phyloP scores from a whole-genome alignment of 2,329 filamentous ascomycete species.

The Ophiobolus disseminans region DNA sequence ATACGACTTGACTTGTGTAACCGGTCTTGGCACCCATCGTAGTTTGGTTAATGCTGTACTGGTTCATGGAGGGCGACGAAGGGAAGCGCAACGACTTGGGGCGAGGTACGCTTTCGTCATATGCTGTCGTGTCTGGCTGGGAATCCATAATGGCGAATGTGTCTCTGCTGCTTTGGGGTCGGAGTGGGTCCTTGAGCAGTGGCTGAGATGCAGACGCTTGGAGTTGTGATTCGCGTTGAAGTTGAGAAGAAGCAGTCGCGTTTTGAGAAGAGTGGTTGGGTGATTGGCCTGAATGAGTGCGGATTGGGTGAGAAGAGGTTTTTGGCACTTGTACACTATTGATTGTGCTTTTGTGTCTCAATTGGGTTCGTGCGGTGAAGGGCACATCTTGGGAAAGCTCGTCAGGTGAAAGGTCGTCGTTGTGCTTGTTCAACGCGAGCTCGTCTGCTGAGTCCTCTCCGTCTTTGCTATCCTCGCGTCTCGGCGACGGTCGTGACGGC shows the following conservation, averaged over 20 bases:
- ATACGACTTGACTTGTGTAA: slow-evolving; percentile 39
- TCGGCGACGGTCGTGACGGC: slow-evolving; percentile 1
- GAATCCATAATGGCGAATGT: slow-evolving; percentile 55
- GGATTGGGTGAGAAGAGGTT: slow-evolving; percentile 46
- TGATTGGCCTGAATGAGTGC: slow-evolving; percentile 30
- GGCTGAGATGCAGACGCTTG: slow-evolving; percentile 26
- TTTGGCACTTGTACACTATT: slow-evolving; percentile 45
- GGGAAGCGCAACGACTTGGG: slow-evolving; percentile 41
- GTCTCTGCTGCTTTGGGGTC: slow-evolving; percentile 41
- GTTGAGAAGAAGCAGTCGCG: slow-evolving; percentile 27
- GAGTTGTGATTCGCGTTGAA: slow-evolving; percentile 26
- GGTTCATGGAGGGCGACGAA: slow-evolving; percentile 46
- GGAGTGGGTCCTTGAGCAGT: slow-evolving; percentile 16
- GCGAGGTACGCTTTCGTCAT: slow-evolving; percentile 33
- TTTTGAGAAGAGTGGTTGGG: slow-evolving; percentile 26
- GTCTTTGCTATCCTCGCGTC: slow-evolving; percentile 24
- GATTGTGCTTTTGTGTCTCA: slow-evolving; percentile 22
- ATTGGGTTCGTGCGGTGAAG: slow-evolving; percentile 17
- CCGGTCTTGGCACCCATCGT: slow-evolving; percentile 38
- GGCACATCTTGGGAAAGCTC: slow-evolving; percentile 35
- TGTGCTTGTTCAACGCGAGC: slow-evolving; percentile 20
- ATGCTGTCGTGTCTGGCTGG: slow-evolving; percentile 46
- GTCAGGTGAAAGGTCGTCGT: slow-evolving; percentile 40
- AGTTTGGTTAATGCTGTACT: slow-evolving; percentile 48
- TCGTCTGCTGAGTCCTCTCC: slow-evolving; percentile 33